Conservation (phyloP, 352 stramenopile genomes). For the Globisporangium cederbergense region DNA sequence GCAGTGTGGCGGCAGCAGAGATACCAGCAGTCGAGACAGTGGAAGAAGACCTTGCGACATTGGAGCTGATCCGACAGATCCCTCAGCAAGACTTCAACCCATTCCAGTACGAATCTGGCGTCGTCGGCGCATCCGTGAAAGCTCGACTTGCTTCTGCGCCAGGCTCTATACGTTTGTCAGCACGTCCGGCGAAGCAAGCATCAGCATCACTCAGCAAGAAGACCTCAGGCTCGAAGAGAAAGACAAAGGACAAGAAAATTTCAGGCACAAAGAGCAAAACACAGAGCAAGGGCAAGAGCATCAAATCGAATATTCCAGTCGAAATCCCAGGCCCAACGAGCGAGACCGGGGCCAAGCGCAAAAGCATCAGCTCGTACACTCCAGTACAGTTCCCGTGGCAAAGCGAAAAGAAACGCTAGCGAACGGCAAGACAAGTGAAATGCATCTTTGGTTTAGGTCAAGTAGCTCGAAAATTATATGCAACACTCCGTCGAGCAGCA, state of each 20-base stretch:
- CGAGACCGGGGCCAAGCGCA: neutral
- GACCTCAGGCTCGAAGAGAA: too few species aligned
- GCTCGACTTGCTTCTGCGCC: too few species aligned
- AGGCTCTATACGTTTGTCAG: too few species aligned
- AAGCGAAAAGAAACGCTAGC: slow-evolving; percentile 22
- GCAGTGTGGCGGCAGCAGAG: neutral
- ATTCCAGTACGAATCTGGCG: slow-evolving; percentile 27
- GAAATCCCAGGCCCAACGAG: neutral
- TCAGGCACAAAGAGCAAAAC: too few species aligned
- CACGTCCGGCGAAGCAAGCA: too few species aligned
- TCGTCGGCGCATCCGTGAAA: neutral
- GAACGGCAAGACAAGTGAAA: neutral
- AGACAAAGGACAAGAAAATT: neutral
- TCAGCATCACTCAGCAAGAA: too few species aligned
- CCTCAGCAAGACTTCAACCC: slow-evolving; percentile 28
- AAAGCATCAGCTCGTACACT: neutral
- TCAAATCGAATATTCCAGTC: neutral
- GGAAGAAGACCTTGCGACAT: neutral
- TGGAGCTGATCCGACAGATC: slow-evolving; percentile 14
- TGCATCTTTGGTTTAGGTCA: too few species aligned
- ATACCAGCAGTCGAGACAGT: neutral
- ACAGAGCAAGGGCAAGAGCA: neutral
- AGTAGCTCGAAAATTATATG: too few species aligned
- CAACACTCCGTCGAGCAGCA: too few species aligned
- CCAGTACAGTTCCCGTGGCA: neutral